Conservation (phyloP, 257 asterid genomes). For the Solanum peruvianum region DNA sequence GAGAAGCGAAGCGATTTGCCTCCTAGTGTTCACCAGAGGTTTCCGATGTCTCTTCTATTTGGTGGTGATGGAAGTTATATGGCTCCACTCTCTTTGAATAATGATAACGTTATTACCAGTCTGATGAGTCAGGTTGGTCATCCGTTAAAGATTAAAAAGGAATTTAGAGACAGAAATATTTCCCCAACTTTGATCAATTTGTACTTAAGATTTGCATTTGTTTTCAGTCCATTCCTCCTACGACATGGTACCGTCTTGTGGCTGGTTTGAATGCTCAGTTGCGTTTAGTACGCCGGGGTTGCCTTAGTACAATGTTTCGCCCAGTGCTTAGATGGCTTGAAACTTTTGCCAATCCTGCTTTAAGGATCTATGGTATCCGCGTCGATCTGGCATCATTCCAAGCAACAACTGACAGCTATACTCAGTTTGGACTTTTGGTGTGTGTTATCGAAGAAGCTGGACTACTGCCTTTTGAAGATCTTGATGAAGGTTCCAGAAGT, state of each 20-base stretch:
- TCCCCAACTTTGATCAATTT: neutral
- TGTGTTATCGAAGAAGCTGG: constrained; percentile 55
- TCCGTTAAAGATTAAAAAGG: neutral
- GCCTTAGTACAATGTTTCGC: constrained; percentile 58
- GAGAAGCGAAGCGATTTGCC: constrained; percentile 93
- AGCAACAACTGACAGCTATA: constrained; percentile 54
- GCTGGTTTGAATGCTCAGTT: constrained; percentile 98
- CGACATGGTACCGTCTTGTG: constrained; percentile 94
- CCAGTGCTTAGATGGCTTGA: constrained; percentile 78
- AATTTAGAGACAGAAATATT: neutral
- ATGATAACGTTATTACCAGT: constrained; percentile 79
- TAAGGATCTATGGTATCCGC: constrained; percentile 47
- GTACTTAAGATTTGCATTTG: neutral
- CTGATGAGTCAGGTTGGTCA: constrained; percentile 92
- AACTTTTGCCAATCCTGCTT: constrained; percentile 77
- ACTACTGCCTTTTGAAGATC: constrained; percentile 22
- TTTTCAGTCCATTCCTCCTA: constrained; percentile 82
- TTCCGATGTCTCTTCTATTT: constrained; percentile 77
- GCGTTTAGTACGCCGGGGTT: constrained; percentile 83
- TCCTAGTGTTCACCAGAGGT: constrained; percentile 69
- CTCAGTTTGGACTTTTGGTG: constrained; percentile 76
- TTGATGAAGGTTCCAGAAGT: constrained; percentile 35
- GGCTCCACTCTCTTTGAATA: constrained; percentile 84
- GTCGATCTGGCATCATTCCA: constrained; percentile 87
- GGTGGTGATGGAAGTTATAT: constrained; percentile 98